phyloP scores from a whole-genome alignment of 176 grass and related monocot genomes.

The Panicum miliaceum region DNA sequence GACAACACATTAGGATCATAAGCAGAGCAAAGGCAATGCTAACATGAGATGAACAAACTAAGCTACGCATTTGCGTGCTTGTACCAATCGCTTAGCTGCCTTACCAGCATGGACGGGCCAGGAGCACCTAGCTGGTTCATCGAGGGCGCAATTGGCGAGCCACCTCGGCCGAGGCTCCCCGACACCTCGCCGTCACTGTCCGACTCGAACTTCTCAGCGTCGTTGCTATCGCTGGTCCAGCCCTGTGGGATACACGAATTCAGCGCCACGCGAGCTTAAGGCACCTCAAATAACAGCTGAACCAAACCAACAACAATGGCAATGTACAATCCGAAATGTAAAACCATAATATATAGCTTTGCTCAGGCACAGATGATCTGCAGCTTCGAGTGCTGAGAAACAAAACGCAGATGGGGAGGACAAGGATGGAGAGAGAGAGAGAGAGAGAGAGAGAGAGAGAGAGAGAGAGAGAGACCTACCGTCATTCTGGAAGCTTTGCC shows the following conservation, averaged over 20 bases:
- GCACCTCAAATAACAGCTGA: neutral
- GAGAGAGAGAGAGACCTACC: neutral
- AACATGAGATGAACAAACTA: neutral
- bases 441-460: neutral
- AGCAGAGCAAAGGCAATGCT: conserved; percentile 27
- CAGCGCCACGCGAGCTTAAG: neutral
- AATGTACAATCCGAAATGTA: neutral
- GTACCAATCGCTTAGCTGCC: conserved; percentile 18
- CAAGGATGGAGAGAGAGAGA: neutral
- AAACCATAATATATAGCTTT: neutral
- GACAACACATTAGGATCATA: conserved; percentile 23
- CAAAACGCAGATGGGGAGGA: neutral
- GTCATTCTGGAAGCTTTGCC: conserved; percentile 37
- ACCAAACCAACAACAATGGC: neutral
- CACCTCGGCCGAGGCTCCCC: neutral
- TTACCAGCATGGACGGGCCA: neutral
- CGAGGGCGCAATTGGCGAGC: neutral
- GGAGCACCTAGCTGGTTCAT: conserved; percentile 30
- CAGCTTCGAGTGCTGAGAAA: neutral
- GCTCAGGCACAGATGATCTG: neutral
- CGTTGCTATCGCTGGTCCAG: conserved; percentile 45
- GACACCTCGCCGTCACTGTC: conserved; percentile 20
- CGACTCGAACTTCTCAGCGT: conserved; percentile 39
- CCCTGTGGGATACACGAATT: conserved; percentile 42
- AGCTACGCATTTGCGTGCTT: neutral